Percentiles rank a stretch among this genome's conserved stretches.
Conservation (phyloP, 139 green algal genomes). For the Chlorella vulgaris region DNA sequence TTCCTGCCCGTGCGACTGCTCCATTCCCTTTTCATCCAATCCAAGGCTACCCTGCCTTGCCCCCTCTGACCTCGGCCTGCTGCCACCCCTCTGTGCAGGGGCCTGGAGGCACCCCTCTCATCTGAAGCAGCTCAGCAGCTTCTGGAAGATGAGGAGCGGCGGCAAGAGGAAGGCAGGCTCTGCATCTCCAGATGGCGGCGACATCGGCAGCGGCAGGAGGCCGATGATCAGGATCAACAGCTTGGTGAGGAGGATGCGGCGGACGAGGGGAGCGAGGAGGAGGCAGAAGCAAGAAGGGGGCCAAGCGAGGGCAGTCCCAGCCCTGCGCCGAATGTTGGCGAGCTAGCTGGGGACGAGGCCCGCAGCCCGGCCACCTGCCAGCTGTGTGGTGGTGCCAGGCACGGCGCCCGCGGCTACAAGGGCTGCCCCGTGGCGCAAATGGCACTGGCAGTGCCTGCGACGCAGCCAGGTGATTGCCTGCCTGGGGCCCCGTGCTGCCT, state of each 20-base stretch:
- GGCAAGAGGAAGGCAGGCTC: not conserved
- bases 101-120: not conserved
- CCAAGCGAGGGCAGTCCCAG: not conserved
- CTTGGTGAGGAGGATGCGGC: not conserved
- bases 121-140: not conserved
- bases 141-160: not conserved
- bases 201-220: not conserved
- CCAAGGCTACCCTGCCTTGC: not conserved
- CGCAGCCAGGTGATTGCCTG: not conserved
- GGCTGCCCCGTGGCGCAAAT: slow-evolving; percentile 35
- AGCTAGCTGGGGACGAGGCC: not conserved
- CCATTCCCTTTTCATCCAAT: no score
- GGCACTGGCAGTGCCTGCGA: slow-evolving; percentile 24
- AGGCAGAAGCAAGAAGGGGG: not conserved
- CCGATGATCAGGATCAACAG: not conserved
- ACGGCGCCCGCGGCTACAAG: not conserved
- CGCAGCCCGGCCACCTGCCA: not conserved
- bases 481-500: not conserved
- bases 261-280: not conserved
- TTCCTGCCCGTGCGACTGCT: no score
- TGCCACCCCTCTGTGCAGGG: not conserved
- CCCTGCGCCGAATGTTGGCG: not conserved
- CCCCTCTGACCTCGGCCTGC: not conserved
- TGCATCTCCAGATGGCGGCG: no score
- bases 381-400: not conserved